Base-by-base conservation (phyloP, 139 green algal species). In the Coccomyxa sp. region DNA sequence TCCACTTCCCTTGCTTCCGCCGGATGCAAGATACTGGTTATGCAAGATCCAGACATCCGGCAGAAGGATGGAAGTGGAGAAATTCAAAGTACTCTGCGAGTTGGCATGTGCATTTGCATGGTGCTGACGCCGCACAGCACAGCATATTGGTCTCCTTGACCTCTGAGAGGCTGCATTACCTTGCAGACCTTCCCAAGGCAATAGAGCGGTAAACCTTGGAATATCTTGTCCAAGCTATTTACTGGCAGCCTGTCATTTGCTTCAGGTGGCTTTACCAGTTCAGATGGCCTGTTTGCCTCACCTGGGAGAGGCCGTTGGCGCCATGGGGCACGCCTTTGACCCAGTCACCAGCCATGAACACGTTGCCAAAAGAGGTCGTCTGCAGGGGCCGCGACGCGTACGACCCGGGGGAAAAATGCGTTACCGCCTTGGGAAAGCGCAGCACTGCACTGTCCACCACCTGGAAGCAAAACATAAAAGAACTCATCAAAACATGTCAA, bases 301-400 rank as follows among this genome's bases (percentile, higher is more conserved):
- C 89, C 87, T 95, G 92, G 10, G 87, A 93, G 32, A 96, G 86
- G 12, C 93, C 93, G 79, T 97, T 95, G 45, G 93, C 91, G 63
- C 93, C 93, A 67, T 96, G 91, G 9, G 84, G 82, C 59, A 97
- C 82, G 17, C 89, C 93, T 86, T 95, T 96, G 28, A 98, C 92
- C 91, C 92, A 97, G 86, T 98, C 95, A 13, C 95, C 95, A 68
- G 93, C 93, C 38, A 94, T 83, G 80, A 95, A 91, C 1, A 95
- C 59, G 83, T 97, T 97, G 67, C 83, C 71, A 30, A 96, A 91
- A 80, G 81, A 88, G 38, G 93, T 97, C 17, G 38, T 68, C 88
- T 97, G 95, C 79, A 76, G 82, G 17, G 93, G 94, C 12, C 94
- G 85, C 77, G 88, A 85, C 28, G 81, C 75, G 58, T 93, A 88